Evolutionary conservation across 2,329 filamentous ascomycete genomes (phyloP), one percentile per base, ranked within the genome.

Genomic region (Monosporascus sp.): DNA sequence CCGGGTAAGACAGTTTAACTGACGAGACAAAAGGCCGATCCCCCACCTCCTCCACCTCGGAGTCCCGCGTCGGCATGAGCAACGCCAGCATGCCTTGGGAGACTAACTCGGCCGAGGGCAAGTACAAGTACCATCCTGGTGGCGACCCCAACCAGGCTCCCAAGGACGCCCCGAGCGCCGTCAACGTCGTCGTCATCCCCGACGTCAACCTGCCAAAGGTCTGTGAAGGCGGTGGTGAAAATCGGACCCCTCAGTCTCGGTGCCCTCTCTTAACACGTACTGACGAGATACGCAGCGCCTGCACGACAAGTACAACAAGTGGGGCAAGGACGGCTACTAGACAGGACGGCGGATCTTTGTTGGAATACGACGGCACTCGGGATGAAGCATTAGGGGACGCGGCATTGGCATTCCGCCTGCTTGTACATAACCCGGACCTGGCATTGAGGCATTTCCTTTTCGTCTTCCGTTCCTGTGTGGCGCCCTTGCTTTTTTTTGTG

Each of bases 221-320:
- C 78, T 59, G 79, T 66, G 37, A 18, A n/a, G 5, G 37, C 38
- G 35, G 11, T 18, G 3, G 35, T 18, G 17, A 14, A 18, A 27
- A 39, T 17, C 41, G 8, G 3, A 18, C 37, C 31, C 11, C 31
- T 0, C 31, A 35, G 31, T 35, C 31, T 11, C 9, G 9, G 9
- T 31, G 27, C 27, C 27, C 27, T 31, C 27, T 3, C 8, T 18
- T 18, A 11, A 18, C 9, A 7, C 17, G 17, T 46, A 38, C 59
- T 60, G 54, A 60, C 35, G 41, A 9, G n/a, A 24, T 27, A 37
- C 48, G 53, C 65, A 95, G 90, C 82, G 87, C 67, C 84, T 97
- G 60, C 94, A 99, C 78, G 94, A 99, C 65, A 88, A 88, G 78
- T 97, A 88, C 85, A 99, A 99, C 89, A 99, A 99, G 82, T 97